phyloP scores from a whole-genome alignment of 805 yeast species.

The Candida michaelii region DNA sequence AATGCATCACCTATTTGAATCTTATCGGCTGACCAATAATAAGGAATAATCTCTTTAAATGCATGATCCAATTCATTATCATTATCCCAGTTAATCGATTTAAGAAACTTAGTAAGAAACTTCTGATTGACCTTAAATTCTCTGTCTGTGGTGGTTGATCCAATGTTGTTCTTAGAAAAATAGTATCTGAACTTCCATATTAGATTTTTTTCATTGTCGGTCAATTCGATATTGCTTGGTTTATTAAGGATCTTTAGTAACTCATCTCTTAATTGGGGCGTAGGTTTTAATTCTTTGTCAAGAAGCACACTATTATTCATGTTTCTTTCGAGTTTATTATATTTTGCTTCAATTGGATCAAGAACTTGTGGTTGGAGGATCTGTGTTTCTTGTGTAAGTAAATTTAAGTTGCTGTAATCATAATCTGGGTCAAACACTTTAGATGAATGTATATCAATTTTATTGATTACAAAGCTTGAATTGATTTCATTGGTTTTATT shows the following conservation, averaged over 20 bases:
- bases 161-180: constrained; percentile 33
- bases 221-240: constrained; percentile 80
- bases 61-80: constrained; percentile 79
- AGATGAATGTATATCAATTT: constrained; percentile 31
- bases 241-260: constrained; percentile 65
- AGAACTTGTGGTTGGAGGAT: constrained; percentile 3
- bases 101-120: constrained; percentile 73
- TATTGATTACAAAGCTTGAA: constrained; percentile 30
- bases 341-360: constrained; percentile 88
- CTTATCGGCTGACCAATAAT: constrained; percentile 61
- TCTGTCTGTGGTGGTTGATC: constrained; percentile 11
- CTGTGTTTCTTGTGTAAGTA: constrained; percentile 5
- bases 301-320: constrained; percentile 72
- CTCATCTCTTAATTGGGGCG: constrained; percentile 76
- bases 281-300: constrained; percentile 86
- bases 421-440: constrained; percentile 47
- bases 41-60: constrained; percentile 60
- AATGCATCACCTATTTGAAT: constrained; percentile 83
- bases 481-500: constrained; percentile 5
- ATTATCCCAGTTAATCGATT: constrained; percentile 87
- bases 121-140: constrained; percentile 43
- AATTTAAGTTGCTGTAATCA: constrained; percentile 14
- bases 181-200: constrained; percentile 91
- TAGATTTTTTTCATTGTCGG: constrained; percentile 79
- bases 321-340: constrained; percentile 74